A percentile compares a stretch with the other conserved stretches of the same genome.
These are phyloP conservation scores for Tetradesmus lagerheimii DNA, from an alignment of 139 green algal species.

Conservation along the genomic window DNA sequence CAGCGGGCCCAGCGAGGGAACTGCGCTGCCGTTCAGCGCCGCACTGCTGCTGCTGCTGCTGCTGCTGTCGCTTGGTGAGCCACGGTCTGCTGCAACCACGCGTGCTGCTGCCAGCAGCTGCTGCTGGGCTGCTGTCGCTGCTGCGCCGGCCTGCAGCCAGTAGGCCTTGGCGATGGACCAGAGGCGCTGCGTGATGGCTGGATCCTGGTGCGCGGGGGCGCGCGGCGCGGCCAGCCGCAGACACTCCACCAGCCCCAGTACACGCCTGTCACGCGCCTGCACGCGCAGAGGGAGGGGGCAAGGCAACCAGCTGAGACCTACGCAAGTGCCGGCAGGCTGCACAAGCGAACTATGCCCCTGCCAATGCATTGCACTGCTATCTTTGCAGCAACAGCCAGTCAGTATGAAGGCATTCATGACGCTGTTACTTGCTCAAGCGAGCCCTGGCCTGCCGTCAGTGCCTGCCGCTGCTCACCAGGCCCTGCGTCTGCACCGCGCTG, in stretches of 20 bases:
- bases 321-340: no score
- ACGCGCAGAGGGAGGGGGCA: background rate
- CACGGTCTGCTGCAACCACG: background rate
- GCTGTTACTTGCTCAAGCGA: no score
- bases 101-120: background rate
- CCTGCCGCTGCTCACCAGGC: constrained; percentile 38
- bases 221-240: constrained; percentile 29
- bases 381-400: background rate
- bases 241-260: constrained; percentile 39
- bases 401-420: background rate
- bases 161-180: constrained; percentile 39
- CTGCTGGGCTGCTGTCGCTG: constrained; percentile 43
- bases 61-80: background rate
- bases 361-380: background rate
- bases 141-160: constrained; percentile 37
- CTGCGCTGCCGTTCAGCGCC: background rate
- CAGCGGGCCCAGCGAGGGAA: background rate
- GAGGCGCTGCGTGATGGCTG: background rate
- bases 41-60: constrained; percentile 2
- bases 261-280: constrained; percentile 40
- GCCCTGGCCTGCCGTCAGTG: background rate
- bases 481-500: background rate
- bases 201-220: background rate
- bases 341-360: no score
- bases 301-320: no score